Conservation (phyloP, 805 yeast genomes). For the Phaffomyces opuntiae region DNA sequence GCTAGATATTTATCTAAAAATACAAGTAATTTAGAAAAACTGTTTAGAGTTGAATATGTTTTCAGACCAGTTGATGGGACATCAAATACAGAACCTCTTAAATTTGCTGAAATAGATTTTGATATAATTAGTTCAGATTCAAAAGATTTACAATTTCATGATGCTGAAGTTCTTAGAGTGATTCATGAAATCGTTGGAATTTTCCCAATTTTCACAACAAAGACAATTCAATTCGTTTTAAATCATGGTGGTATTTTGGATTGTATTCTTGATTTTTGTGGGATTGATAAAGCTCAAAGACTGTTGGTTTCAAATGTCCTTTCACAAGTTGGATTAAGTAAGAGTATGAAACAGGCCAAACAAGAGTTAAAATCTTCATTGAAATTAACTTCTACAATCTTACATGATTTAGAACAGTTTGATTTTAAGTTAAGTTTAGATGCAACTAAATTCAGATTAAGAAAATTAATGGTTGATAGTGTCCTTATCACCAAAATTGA, state of each 20-base stretch:
- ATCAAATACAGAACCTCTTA: constrained; percentile 64
- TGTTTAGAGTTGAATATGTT: constrained; percentile 73
- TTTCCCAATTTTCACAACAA: constrained; percentile 60
- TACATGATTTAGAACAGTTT: constrained; percentile 75
- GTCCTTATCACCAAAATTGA: constrained; percentile 57
- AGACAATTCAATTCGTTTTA: constrained; percentile 52
- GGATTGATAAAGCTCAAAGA: constrained; percentile 68
- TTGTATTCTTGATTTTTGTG: constrained; percentile 72
- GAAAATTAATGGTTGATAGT: constrained; percentile 67
- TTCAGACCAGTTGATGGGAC: constrained; percentile 54
- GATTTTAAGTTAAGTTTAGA: constrained; percentile 70
- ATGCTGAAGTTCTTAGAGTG: constrained; percentile 84
- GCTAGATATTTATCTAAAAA: constrained; percentile 75
- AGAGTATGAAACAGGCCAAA: constrained; percentile 52
- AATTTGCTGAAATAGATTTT: constrained; percentile 78
- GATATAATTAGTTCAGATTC: constrained; percentile 56
- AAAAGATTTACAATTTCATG: constrained; percentile 48
- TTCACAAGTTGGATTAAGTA: constrained; percentile 71
- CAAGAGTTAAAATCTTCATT: constrained; percentile 54
- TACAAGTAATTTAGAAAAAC: constrained; percentile 47
- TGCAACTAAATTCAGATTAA: constrained; percentile 53
- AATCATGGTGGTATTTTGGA: constrained; percentile 81
- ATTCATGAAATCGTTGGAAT: constrained; percentile 62
- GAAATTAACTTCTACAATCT: constrained; percentile 71
- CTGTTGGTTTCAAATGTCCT: constrained; percentile 60